A percentile compares a stretch with the other conserved stretches of the same genome.
Conservation (phyloP, 2,329 filamentous ascomycete species). For the Elsinoe perseae region DNA sequence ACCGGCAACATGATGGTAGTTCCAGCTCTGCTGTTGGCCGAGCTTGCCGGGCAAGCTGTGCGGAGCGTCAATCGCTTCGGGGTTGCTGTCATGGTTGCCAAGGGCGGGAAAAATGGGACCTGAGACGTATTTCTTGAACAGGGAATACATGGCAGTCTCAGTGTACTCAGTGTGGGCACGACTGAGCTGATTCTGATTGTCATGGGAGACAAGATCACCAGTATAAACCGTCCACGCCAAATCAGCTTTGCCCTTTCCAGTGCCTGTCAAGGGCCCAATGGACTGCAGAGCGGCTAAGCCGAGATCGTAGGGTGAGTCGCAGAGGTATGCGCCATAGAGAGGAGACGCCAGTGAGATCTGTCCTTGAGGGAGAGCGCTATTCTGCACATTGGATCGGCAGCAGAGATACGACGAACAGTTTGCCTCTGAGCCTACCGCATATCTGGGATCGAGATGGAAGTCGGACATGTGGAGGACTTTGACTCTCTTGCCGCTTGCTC, state of each 20-base stretch:
- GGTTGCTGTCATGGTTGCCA: conserved; percentile 46
- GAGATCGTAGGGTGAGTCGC: conserved; percentile 53
- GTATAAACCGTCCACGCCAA: conserved; percentile 51
- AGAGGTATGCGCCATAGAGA: conserved; percentile 48
- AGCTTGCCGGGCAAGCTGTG: conserved; percentile 47
- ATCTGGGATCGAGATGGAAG: conserved; percentile 46
- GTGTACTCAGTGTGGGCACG: conserved; percentile 47
- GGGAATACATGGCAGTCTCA: conserved; percentile 45
- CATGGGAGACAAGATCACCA: conserved; percentile 51
- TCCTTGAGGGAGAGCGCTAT: conserved; percentile 29
- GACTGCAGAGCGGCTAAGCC: conserved; percentile 50
- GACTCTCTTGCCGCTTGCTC: conserved; percentile 45
- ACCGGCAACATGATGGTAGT: conserved; percentile 48
- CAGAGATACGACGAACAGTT: conserved; percentile 47
- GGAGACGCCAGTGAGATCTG: conserved; percentile 42
- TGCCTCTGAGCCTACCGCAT: conserved; percentile 46
- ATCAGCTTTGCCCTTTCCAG: conserved; percentile 35
- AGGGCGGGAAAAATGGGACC: conserved; percentile 50
- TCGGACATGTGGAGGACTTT: conserved; percentile 52
- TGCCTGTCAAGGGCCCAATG: conserved; percentile 50
- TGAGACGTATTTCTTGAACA: conserved; percentile 50
- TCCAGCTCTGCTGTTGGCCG: conserved; percentile 51
- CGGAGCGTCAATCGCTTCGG: conserved; percentile 45
- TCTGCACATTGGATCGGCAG: conserved; percentile 41
- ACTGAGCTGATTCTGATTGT: conserved; percentile 45